Base-by-base conservation (phyloP, 495 filamentous ascomycete genomes). In the Xanthoparmelia taractica region DNA sequence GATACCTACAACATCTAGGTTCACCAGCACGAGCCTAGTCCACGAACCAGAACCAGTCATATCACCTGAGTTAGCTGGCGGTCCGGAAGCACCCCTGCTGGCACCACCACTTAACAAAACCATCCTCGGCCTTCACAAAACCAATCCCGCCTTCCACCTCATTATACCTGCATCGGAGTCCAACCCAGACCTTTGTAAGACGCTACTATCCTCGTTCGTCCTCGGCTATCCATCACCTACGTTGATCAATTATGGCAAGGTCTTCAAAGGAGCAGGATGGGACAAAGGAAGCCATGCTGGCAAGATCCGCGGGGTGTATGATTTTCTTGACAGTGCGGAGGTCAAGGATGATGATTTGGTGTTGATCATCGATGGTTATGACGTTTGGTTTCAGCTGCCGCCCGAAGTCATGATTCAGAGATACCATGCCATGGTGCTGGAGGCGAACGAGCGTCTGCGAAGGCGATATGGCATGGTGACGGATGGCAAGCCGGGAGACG, bases 341-440 rank as follows among this genome's bases (percentile, higher is more conserved):
- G 73, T 82, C 31, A 73, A 76, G 37, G 80, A 84, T 56, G 72
- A 80, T n/a, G 86, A 88, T 71, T 66, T 89, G 54, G 79, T 87
- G 1, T 68, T 89, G 61, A 70, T 87, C 45, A 75, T 84, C 0
- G 84, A 86, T 69, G 80, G 79, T 18, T 69, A 75, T 45, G 82
- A 87, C 63, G 73, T 78, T 0, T 83, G 82, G 75, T 86, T 88
- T 68, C 85, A 88, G 69, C 71, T 87, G 34, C 83, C 82, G 1
- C 77, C 82, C 3, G 79, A 85, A 48, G 73, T 87, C 12, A 67
- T 85, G 63, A 78, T 88, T 4, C 69, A 77, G 58, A 75, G 83
- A 41, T 87, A 82, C 66, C 77, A 83, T 60, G 70, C 71, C 7
- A 69, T 85, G 31, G 61, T 82, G 11, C 69, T 73, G 18, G 77